Conservation (phyloP, 2,329 filamentous ascomycete species). For the Aspergillus ochraceus region DNA sequence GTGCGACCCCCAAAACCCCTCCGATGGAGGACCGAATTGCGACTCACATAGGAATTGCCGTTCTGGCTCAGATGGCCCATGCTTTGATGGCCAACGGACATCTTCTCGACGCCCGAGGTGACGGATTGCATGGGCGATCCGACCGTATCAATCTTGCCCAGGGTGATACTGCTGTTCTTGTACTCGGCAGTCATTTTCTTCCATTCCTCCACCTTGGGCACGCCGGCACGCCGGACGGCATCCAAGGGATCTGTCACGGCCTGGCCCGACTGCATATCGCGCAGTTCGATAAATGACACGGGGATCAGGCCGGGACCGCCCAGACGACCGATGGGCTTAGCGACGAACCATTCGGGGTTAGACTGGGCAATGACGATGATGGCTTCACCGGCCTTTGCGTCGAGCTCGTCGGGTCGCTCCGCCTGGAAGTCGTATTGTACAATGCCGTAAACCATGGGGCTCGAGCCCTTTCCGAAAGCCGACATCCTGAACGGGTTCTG, state of each 20-base stretch:
- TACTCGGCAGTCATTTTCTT: constrained; percentile 99
- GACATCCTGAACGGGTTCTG: constrained; percentile 43
- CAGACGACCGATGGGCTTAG: constrained; percentile 96
- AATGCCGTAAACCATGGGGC: constrained; percentile 92
- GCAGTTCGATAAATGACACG: constrained; percentile 93
- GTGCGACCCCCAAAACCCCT: not conserved
- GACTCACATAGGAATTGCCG: constrained; percentile 51
- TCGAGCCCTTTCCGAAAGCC: constrained; percentile 55
- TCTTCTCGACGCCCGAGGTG: constrained; percentile 71
- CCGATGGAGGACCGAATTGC: not conserved
- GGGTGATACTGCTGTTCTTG: constrained; percentile 96
- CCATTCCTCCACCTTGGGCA: constrained; percentile 96
- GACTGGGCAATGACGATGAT: constrained; percentile 99
- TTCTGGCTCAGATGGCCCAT: constrained; percentile 52
- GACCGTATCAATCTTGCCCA: constrained; percentile 76
- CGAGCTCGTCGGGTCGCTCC: constrained; percentile 91
- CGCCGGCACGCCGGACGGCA: constrained; percentile 82
- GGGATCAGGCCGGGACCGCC: constrained; percentile 94
- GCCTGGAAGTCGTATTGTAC: constrained; percentile 97
- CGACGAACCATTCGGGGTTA: constrained; percentile 98
- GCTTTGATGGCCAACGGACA: constrained; percentile 68
- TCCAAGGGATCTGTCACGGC: constrained; percentile 79
- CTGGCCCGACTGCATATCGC: constrained; percentile 86
- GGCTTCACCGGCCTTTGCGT: constrained; percentile 90
- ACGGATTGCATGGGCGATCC: constrained; percentile 53